Evolutionary conservation across 108 stramenopile genomes (phyloP).

Genomic region (Craspedostauros australis): DNA sequence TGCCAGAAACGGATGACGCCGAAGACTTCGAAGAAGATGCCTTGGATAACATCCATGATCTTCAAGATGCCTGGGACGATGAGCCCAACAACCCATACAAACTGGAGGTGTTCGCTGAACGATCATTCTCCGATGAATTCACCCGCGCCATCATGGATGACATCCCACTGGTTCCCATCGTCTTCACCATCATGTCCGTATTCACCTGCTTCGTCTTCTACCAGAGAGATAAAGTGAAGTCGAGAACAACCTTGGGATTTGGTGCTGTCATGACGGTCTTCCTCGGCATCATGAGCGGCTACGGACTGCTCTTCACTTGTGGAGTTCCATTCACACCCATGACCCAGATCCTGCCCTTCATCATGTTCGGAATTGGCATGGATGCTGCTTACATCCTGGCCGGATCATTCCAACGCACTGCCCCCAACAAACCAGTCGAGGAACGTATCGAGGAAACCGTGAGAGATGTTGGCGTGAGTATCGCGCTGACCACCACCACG

Average conservation of each 20-base stretch:
- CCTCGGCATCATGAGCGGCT: conserved; percentile 4
- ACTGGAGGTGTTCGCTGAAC: neutral
- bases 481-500: conserved; percentile 25
- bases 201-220: conserved; percentile 12
- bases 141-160: conserved; percentile 7
- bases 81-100: neutral
- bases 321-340: conserved; percentile 22
- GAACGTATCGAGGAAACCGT: conserved; percentile 23
- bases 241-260: conserved; percentile 10
- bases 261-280: conserved; percentile 15
- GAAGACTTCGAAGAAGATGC: conserved; percentile 16
- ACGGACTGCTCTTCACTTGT: conserved; percentile 16
- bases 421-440: neutral
- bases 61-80: conserved; percentile 3
- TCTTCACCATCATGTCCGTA: conserved; percentile 11
- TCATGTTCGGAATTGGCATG: conserved; percentile 30
- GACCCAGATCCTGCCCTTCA: conserved; percentile 19
- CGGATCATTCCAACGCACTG: conserved; percentile 8
- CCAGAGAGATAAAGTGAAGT: conserved; percentile 13
- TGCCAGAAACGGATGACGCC: conserved; percentile 7
- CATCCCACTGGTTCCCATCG: conserved; percentile 11
- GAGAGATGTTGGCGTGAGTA: conserved; percentile 14
- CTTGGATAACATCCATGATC: conserved; percentile 5
- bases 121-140: conserved; percentile 11
- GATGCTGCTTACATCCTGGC: conserved; percentile 23